Conservation (phyloP, 2,329 filamentous ascomycete genomes). For the Penicillium hordei region DNA sequence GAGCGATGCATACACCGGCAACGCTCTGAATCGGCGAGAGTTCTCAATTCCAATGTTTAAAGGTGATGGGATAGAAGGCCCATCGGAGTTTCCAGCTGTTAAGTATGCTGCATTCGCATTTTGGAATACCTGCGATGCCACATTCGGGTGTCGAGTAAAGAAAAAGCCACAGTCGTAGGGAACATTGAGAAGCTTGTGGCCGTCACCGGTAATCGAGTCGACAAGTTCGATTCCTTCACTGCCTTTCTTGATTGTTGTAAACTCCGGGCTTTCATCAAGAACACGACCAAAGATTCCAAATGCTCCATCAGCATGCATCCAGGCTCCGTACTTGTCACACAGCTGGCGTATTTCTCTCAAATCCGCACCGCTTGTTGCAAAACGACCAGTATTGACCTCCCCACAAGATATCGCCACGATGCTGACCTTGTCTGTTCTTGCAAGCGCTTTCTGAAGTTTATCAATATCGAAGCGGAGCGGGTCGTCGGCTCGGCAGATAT, state of each 20-base stretch:
- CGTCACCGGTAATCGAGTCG: conserved; percentile 83
- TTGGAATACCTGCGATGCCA: conserved; percentile 66
- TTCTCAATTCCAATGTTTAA: conserved; percentile 88
- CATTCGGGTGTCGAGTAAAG: conserved; percentile 64
- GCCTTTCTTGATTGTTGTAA: conserved; percentile 52
- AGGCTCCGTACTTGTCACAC: conserved; percentile 71
- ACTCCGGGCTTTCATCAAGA: conserved; percentile 59
- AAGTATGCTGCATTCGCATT: conserved; percentile 89
- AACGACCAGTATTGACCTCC: conserved; percentile 87
- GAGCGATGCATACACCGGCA: conserved; percentile 84
- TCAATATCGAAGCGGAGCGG: conserved; percentile 71
- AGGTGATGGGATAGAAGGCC: conserved; percentile 66
- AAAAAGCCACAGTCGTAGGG: conserved; percentile 94
- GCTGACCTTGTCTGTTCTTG: conserved; percentile 56
- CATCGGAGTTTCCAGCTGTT: conserved; percentile 36
- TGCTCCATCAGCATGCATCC: conserved; percentile 89
- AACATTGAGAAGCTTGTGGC: conserved; percentile 90
- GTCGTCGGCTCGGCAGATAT: conserved; percentile 51
- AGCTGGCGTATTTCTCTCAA: conserved; percentile 64
- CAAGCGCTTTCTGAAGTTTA: conserved; percentile 61
- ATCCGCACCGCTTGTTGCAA: conserved; percentile 64
- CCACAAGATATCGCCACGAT: conserved; percentile 81
- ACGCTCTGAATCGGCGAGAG: conserved; percentile 81
- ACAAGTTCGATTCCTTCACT: conserved; percentile 72
- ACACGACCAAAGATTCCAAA: conserved; percentile 80